A percentile compares a stretch with the other conserved stretches of the same genome.
phyloP scores from a whole-genome alignment of 208 protist genomes.

The Crithidia expoeki region DNA sequence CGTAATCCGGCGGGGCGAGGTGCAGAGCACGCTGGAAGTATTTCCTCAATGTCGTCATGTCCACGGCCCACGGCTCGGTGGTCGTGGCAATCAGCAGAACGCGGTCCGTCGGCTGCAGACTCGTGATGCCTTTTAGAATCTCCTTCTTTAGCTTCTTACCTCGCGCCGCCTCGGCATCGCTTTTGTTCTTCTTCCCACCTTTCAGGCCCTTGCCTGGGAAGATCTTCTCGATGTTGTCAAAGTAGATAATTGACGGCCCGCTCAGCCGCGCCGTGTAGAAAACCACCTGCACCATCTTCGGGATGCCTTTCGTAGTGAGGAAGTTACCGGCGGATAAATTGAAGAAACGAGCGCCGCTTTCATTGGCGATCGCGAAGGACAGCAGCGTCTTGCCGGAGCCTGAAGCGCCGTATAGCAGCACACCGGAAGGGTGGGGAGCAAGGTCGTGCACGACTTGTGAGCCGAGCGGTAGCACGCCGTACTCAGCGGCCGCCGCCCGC shows the following conservation, averaged over 20 bases:
- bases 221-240: slow-evolving; percentile 92
- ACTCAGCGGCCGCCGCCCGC: slow-evolving; percentile 71
- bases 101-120: slow-evolving; percentile 85
- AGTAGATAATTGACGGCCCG: slow-evolving; percentile 93
- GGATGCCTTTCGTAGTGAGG: slow-evolving; percentile 60
- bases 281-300: slow-evolving; percentile 84
- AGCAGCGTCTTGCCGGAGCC: slow-evolving; percentile 93
- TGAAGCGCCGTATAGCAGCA: slow-evolving; percentile 89
- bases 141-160: slow-evolving; percentile 94
- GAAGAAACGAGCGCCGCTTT: slow-evolving; percentile 91
- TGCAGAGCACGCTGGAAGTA: slow-evolving; percentile 82
- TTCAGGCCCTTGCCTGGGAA: slow-evolving; percentile 63
- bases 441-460: slow-evolving; percentile 91
- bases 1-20: slow-evolving; percentile 88
- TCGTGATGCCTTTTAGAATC: slow-evolving; percentile 75
- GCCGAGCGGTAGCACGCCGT: slow-evolving; percentile 89
- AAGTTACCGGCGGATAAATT: slow-evolving; percentile 92
- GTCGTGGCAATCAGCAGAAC: slow-evolving; percentile 89
- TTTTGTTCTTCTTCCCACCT: slow-evolving; percentile 57
- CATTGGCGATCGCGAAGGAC: slow-evolving; percentile 84
- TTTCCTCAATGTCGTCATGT: slow-evolving; percentile 57
- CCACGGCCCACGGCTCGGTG: slow-evolving; percentile 74
- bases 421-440: slow-evolving; percentile 59
- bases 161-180: slow-evolving; percentile 60
- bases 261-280: slow-evolving; percentile 92